Conservation (phyloP, 208 protist species). For the Acanthamoeba lenticulata region DNA sequence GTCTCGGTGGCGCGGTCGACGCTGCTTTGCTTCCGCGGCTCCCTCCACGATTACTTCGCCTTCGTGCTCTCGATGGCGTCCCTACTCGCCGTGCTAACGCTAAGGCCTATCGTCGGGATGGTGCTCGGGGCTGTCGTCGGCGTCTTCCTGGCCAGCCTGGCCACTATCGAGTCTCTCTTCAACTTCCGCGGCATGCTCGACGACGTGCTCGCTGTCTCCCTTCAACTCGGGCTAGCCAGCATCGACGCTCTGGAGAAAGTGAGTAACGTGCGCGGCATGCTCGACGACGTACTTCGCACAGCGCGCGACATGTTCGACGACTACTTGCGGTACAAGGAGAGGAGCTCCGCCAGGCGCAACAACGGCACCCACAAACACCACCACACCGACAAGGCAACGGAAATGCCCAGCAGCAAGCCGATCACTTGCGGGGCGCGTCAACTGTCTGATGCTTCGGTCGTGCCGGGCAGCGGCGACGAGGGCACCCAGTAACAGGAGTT, state of each 20-base stretch:
- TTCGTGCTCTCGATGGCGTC: neutral
- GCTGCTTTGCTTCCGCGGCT: neutral
- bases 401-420: too few relatives aligned
- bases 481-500: too few relatives aligned
- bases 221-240: neutral
- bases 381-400: neutral
- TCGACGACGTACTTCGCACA: neutral
- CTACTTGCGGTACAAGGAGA: constrained; percentile 1
- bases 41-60: neutral
- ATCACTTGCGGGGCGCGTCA: too few relatives aligned
- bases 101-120: neutral
- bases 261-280: neutral
- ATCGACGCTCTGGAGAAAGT: neutral
- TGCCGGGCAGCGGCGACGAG: too few relatives aligned
- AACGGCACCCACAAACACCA: neutral
- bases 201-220: neutral
- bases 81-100: neutral
- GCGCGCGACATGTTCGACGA: neutral
- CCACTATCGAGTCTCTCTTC: neutral
- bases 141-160: neutral
- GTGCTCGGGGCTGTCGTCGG: neutral
- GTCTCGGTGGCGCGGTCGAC: too few relatives aligned
- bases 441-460: too few relatives aligned
- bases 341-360: neutral
- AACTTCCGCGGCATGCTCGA: neutral